Percentiles rank a stretch among this genome's conserved stretches.
phyloP scores from a whole-genome alignment of 768 basidiomycete genomes.

The Naganishia kalamii region DNA sequence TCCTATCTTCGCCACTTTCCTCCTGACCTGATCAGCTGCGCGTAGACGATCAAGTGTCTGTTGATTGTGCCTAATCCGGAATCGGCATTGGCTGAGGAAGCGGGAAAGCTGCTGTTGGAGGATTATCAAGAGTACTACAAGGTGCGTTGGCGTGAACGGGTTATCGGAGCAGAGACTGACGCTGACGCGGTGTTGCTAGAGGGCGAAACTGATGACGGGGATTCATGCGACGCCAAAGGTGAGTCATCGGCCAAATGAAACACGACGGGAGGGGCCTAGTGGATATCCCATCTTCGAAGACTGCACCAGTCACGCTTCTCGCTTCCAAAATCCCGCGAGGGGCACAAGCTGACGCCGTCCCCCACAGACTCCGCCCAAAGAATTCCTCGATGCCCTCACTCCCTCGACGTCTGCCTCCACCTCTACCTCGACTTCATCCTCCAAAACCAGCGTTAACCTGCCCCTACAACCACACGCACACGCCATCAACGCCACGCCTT shows the following conservation, averaged over 20 bases:
- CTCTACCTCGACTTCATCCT: neutral
- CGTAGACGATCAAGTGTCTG: conserved; percentile 77
- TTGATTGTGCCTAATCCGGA: conserved; percentile 96
- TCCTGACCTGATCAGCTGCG: neutral
- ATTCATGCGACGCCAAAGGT: conserved; percentile 45
- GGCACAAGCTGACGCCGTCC: too few species aligned
- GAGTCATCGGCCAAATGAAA: neutral
- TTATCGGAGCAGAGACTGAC: conserved; percentile 24
- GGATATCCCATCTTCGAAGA: neutral
- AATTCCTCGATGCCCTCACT: conserved; percentile 6
- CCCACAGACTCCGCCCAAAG: conserved; percentile 8
- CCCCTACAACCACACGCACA: conserved; percentile 15
- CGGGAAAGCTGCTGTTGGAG: conserved; percentile 78
- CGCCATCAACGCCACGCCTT: conserved; percentile 3
- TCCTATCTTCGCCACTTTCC: neutral
- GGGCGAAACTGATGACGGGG: conserved; percentile 48
- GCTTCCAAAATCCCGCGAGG: too few species aligned
- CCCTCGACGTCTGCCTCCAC: neutral
- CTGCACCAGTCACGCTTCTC: neutral
- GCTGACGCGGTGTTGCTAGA: neutral
- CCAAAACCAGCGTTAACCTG: too few species aligned
- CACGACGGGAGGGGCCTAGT: neutral
- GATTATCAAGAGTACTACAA: conserved; percentile 79
- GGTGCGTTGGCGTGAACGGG: conserved; percentile 26
- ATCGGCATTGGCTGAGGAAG: conserved; percentile 91